phyloP scores from a whole-genome alignment of 257 asterid species.

The Solanum ossicruentum region DNA sequence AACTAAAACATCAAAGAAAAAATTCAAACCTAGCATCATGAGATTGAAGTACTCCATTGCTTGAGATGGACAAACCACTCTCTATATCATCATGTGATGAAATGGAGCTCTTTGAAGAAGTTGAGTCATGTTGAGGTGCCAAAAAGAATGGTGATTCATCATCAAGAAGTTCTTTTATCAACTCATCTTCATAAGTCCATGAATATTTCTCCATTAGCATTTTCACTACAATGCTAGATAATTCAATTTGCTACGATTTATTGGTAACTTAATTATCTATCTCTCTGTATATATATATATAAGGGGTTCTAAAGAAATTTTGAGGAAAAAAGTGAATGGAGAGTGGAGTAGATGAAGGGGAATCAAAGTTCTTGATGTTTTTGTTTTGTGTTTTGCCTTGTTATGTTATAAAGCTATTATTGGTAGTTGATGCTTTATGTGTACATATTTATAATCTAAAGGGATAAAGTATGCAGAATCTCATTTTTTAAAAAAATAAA shows the following conservation, averaged over 20 bases:
- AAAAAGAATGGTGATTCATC: constrained; percentile 33
- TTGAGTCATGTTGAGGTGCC: constrained; percentile 13
- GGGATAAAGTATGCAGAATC: neutral
- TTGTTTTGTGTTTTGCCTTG: constrained; percentile 1
- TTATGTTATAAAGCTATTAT: constrained; percentile 14
- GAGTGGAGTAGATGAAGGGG: constrained; percentile 79
- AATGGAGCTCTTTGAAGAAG: neutral
- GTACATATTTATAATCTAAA: neutral
- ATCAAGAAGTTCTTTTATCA: constrained; percentile 41
- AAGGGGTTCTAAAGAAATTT: constrained; percentile 1
- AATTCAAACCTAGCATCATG: constrained; percentile 27
- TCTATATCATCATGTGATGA: constrained; percentile 12
- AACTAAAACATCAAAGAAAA: neutral
- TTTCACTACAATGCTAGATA: neutral
- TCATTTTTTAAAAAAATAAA: neutral
- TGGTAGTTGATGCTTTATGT: constrained; percentile 27
- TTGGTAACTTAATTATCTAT: neutral
- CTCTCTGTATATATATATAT: neutral
- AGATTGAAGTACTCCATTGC: constrained; percentile 5
- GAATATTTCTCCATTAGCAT: constrained; percentile 12
- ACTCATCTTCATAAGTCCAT: constrained; percentile 25
- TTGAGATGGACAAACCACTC: constrained; percentile 12
- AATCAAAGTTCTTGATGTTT: constrained; percentile 18
- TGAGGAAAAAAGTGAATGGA: constrained; percentile 11
- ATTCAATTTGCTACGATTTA: neutral